Percentiles rank a stretch among this genome's conserved stretches.
phyloP scores from a whole-genome alignment of 805 yeast genomes.

The Kluyveromyces lactis region DNA sequence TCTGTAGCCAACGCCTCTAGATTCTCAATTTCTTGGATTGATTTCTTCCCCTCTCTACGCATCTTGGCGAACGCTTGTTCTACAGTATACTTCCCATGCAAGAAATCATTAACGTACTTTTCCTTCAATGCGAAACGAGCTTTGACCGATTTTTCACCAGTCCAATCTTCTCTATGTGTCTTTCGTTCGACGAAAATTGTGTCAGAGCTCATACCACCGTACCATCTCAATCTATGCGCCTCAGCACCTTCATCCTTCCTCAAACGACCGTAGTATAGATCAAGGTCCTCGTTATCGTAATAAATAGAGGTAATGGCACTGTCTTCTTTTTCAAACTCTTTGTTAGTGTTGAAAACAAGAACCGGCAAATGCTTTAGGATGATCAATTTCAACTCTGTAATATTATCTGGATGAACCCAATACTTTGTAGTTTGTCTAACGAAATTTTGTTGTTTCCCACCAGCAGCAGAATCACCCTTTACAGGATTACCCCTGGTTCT shows the following conservation, averaged over 20 bases:
- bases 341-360: conserved; percentile 87
- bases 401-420: conserved; percentile 99
- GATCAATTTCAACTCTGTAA: conserved; percentile 89
- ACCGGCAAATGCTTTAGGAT: conserved; percentile 94
- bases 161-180: conserved; percentile 99
- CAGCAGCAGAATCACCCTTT: conserved; percentile 93
- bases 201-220: conserved; percentile 93
- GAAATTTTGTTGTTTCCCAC: conserved; percentile 95
- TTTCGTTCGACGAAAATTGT: conserved; percentile 93
- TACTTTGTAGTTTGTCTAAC: conserved; percentile 98
- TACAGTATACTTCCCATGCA: conserved; percentile 79
- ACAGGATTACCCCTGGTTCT: conserved; percentile 95
- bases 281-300: conserved; percentile 84
- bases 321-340: conserved; percentile 92
- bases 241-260: conserved; percentile 98
- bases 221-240: conserved; percentile 97
- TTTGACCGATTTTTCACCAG: conserved; percentile 98
- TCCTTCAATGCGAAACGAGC: conserved; percentile 93
- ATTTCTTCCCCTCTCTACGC: conserved; percentile 87
- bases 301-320: conserved; percentile 95
- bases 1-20: conserved; percentile 89
- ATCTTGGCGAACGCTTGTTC: conserved; percentile 85
- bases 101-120: conserved; percentile 75
- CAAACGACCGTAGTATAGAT: conserved; percentile 87
- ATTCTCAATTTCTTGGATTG: conserved; percentile 78